Evolutionary conservation across 129 eudicot genomes (phyloP), one percentile per base, ranked within the genome.

Genomic region (Flaveria linearis): DNA sequence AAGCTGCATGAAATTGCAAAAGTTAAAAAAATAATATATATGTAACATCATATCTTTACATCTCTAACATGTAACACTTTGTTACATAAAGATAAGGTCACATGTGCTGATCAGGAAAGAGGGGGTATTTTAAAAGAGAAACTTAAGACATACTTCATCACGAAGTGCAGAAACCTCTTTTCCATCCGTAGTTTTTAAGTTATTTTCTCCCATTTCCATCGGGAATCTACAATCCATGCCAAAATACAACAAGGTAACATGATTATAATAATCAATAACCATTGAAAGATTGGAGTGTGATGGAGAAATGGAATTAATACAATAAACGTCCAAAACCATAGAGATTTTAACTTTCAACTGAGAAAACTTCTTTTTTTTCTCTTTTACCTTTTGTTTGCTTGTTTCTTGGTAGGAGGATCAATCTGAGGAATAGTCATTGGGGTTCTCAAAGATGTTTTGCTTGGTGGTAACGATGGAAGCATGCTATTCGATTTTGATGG

Each of bases 131-230:
- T 51, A 72, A 22, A 41, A 64, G 64, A 43, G 43, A 33, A 57
- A 13, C 16, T 12, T 33, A 41, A 18, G 63, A 73, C 89, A 69
- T 89, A 94, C 99, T 86, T 94, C 97, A 76, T 94, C 99, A 53
- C 87, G 90, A 61, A 94, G 93, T 41, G 91, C 96, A 81, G 96
- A 94, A 74, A 96, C 87, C 57, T 87, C 99, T 65, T 85, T 90
- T 61, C 87, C 93, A 80, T 91, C 87, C 79, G 89, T 87, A 78
- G 45, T 85, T 84, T 87, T 94, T 42, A 79, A 56, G 80, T 91
- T 87, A 14, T 73, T 53, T 74, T 87, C 84, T 36, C 88, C 86
- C 33, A 79, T 63, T 72, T 89, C 93, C 39, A 88, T 66, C 43
- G 82, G 82, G 84, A 94, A 86, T 42, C 64, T 83, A 65, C 55